Conservation (phyloP, 179 eudicot genomes). For the Carnegiea gigantea region DNA sequence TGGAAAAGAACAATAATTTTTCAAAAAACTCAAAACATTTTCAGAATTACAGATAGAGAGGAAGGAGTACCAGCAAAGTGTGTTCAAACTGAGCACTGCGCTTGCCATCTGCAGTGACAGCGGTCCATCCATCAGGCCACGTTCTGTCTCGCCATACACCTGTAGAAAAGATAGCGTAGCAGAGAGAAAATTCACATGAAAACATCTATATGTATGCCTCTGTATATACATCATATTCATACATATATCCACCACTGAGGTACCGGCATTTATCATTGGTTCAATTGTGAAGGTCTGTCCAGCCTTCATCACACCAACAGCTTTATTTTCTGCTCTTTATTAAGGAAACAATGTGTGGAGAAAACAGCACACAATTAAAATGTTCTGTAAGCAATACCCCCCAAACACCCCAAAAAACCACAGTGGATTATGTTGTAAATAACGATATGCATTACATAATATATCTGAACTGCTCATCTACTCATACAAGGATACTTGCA, state of each 20-base stretch:
- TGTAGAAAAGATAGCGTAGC: slow-evolving; percentile 21
- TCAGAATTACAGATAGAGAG: not conserved
- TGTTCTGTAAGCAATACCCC: not conserved
- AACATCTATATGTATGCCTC: too few species aligned
- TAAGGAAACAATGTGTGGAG: slow-evolving; percentile 41
- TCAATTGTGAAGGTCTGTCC: slow-evolving; percentile 95
- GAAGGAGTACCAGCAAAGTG: slow-evolving; percentile 66
- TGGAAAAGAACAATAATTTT: not conserved
- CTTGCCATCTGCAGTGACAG: slow-evolving; percentile 93
- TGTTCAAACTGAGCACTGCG: slow-evolving; percentile 99
- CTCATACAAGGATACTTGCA: slow-evolving; percentile 70
- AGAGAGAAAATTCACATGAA: not conserved
- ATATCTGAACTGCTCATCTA: not conserved
- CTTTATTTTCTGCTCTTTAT: slow-evolving; percentile 75
- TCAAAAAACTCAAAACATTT: too few species aligned
- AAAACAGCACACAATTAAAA: not conserved
- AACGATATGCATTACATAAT: not conserved
- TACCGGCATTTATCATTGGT: slow-evolving; percentile 97
- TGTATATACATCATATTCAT: not conserved
- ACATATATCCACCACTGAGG: not conserved
- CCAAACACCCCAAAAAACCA: not conserved
- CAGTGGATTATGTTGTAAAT: not conserved
- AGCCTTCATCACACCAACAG: slow-evolving; percentile 97
- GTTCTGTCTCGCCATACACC: slow-evolving; percentile 96
- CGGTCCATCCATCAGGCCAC: slow-evolving; percentile 99